Conservation (phyloP, 495 filamentous ascomycete species). For the Aspergillus saccharolyticus region DNA sequence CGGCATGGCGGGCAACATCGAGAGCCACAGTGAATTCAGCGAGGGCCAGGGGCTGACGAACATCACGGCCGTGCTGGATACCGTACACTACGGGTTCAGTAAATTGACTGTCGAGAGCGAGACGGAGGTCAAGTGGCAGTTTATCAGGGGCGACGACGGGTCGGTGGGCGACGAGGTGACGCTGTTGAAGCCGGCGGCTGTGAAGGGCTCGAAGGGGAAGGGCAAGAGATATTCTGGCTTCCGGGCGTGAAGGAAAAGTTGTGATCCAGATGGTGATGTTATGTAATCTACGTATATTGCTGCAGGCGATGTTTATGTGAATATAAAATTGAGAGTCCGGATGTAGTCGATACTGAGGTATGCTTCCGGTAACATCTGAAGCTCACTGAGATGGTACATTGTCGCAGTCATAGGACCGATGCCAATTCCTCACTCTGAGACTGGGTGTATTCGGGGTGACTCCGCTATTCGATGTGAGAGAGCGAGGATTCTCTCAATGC, state of each 20-base stretch:
- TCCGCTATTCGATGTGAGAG: no score
- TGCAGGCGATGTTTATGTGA: no score
- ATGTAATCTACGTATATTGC: no score
- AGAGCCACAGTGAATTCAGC: slow-evolving; percentile 37
- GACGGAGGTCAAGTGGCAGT: slow-evolving; percentile 40
- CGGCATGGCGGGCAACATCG: slow-evolving; percentile 43
- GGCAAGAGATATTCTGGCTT: not conserved
- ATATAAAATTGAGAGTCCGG: no score
- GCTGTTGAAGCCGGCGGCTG: slow-evolving; percentile 6
- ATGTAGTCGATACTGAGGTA: no score
- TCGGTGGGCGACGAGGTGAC: slow-evolving; percentile 36
- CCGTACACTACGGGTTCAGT: slow-evolving; percentile 44
- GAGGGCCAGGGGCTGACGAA: slow-evolving; percentile 26
- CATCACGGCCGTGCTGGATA: slow-evolving; percentile 46
- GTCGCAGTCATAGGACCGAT: no score
- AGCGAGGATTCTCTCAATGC: no score
- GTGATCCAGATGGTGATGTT: no score
- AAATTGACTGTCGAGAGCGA: slow-evolving; percentile 43
- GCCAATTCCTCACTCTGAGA: no score
- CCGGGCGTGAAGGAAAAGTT: not conserved
- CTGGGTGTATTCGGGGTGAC: no score
- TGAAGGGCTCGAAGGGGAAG: not conserved
- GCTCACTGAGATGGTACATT: no score
- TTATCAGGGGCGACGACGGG: slow-evolving; percentile 41
- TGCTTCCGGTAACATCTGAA: no score